These are phyloP conservation scores for Immersiella caudata DNA, from an alignment of 495 filamentous ascomycete species.

Conservation along the genomic window DNA sequence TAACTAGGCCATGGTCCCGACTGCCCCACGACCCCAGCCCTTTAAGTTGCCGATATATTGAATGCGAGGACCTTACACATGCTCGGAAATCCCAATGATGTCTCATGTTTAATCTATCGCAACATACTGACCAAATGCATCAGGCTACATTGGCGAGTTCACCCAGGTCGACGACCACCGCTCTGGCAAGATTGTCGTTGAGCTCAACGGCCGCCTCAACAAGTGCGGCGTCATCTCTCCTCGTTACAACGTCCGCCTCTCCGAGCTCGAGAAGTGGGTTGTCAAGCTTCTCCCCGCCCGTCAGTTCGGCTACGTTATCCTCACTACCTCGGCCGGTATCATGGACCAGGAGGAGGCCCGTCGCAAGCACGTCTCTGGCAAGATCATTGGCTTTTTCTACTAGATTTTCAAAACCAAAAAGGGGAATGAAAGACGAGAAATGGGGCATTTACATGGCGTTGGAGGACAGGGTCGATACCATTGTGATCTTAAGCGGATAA, in stretches of 20 bases:
- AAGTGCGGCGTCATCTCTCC: constrained; percentile 99
- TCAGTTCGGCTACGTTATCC: constrained; percentile 99
- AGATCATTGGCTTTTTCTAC: constrained; percentile 97
- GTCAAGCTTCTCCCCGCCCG: constrained; percentile 96
- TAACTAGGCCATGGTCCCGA: constrained; percentile 97
- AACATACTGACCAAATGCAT: constrained; percentile 67
- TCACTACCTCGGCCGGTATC: constrained; percentile 97
- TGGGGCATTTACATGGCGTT: constrained; percentile 23
- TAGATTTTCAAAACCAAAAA: constrained; percentile 48
- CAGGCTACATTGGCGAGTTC: constrained; percentile 99
- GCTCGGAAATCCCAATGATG: constrained; percentile 71
- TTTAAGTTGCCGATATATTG: constrained; percentile 99
- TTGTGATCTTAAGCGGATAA: constrained; percentile 20
- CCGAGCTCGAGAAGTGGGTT: constrained; percentile 98
- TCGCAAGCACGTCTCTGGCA: constrained; percentile 95
- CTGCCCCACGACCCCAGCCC: constrained; percentile 82
- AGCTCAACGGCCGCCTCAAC: constrained; percentile 95
- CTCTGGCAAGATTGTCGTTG: constrained; percentile 96
- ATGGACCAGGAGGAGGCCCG: constrained; percentile 99
- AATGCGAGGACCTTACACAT: constrained; percentile 89
- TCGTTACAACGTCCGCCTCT: constrained; percentile 96
- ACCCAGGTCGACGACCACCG: constrained; percentile 99
- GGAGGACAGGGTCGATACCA: constrained; percentile 25
- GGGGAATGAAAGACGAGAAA: constrained; percentile 17
- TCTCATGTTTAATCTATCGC: constrained; percentile 87